A percentile compares a stretch with the other conserved stretches of the same genome.
These are phyloP conservation scores for Lachancea dasiensis DNA, from an alignment of 805 yeast genomes.

Conservation along the genomic window DNA sequence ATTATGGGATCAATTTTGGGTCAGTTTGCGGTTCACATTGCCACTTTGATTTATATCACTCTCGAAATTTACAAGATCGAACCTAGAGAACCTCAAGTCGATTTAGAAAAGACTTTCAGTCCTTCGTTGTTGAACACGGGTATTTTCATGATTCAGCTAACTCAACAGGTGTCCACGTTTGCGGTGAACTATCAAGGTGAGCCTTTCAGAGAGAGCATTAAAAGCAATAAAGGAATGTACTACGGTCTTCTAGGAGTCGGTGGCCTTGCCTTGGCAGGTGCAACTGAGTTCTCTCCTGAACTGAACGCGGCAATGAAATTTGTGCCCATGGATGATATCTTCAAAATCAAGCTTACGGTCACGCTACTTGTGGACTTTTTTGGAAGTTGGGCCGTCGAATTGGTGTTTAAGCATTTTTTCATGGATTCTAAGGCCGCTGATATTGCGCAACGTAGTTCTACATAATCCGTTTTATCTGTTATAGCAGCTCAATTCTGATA, in stretches of 20 bases:
- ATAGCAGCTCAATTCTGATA: no score
- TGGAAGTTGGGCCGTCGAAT: conserved; percentile 71
- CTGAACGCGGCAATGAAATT: conserved; percentile 86
- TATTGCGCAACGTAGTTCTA: conserved; percentile 53
- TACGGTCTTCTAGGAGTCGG: conserved; percentile 91
- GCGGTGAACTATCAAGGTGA: conserved; percentile 97
- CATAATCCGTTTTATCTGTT: no score
- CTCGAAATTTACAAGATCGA: conserved; percentile 78
- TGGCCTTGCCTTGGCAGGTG: conserved; percentile 79
- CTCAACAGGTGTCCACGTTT: conserved; percentile 95
- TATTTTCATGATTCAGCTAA: conserved; percentile 86
- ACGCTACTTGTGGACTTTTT: conserved; percentile 72
- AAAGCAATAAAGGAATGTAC: conserved; percentile 93
- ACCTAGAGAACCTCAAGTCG: conserved; percentile 88
- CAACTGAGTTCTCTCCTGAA: conserved; percentile 94
- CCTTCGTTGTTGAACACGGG: conserved; percentile 96
- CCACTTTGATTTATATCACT: conserved; percentile 76
- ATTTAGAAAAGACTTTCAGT: conserved; percentile 77
- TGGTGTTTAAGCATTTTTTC: conserved; percentile 73
- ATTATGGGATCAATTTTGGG: conserved; percentile 97
- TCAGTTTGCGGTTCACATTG: conserved; percentile 90
- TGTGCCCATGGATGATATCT: conserved; percentile 72
- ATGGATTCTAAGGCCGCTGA: conserved; percentile 91
- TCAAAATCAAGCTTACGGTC: conserved; percentile 71
- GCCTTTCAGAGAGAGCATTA: conserved; percentile 89